Conservation (phyloP, 1,139 yeast species). For the Yarrowia galli region DNA sequence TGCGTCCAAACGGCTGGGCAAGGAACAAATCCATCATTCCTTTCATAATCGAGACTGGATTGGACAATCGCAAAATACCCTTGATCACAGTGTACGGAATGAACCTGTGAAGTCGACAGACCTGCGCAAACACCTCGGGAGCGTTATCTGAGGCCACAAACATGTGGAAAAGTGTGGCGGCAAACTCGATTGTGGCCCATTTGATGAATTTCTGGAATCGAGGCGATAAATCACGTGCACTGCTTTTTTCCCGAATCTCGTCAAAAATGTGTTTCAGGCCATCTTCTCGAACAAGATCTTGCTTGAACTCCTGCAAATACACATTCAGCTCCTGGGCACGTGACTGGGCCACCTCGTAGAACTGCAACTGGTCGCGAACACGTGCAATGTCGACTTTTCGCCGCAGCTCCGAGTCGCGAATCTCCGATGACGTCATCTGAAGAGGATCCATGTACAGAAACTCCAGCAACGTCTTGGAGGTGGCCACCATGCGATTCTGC, state of each 20-base stretch:
- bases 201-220: constrained; percentile 73
- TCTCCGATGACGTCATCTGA: constrained; percentile 52
- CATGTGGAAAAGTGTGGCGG: constrained; percentile 81
- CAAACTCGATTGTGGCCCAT: constrained; percentile 81
- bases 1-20: constrained; percentile 76
- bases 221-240: constrained; percentile 70
- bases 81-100: constrained; percentile 81
- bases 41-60: constrained; percentile 84
- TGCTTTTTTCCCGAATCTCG: constrained; percentile 65
- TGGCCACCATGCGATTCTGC: constrained; percentile 62
- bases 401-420: constrained; percentile 66
- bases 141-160: constrained; percentile 83
- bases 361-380: constrained; percentile 70
- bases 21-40: constrained; percentile 77
- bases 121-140: constrained; percentile 71
- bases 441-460: constrained; percentile 60
- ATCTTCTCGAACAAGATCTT: constrained; percentile 56
- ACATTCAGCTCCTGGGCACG: constrained; percentile 58
- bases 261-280: constrained; percentile 64
- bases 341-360: constrained; percentile 69
- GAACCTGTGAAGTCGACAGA: constrained; percentile 70
- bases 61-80: constrained; percentile 78
- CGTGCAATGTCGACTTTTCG: constrained; percentile 66
- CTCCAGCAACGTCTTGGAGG: constrained; percentile 58
- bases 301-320: constrained; percentile 63